Percentiles rank a stretch among this genome's conserved stretches.
Conservation (phyloP, 1,139 yeast species). For the Zygosaccharomyces pseudobailii region DNA sequence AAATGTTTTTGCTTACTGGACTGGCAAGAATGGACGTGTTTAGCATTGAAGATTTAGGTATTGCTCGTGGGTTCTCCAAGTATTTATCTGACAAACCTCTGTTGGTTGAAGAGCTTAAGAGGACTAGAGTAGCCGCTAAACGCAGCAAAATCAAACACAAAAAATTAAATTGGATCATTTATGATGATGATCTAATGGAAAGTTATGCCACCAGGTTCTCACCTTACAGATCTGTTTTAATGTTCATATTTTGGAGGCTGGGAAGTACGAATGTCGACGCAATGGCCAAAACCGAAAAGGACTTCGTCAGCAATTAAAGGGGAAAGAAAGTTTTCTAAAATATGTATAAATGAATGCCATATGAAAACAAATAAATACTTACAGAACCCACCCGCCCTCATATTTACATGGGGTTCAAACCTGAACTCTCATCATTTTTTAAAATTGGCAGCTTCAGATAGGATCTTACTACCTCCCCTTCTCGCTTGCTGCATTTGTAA, state of each 20-base stretch:
- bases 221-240: slow-evolving; percentile 67
- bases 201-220: slow-evolving; percentile 52
- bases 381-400: neutral
- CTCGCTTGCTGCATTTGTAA: slow-evolving; percentile 31
- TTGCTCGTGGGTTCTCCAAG: slow-evolving; percentile 71
- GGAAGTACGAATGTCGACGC: slow-evolving; percentile 56
- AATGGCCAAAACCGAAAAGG: slow-evolving; percentile 30
- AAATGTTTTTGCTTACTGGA: slow-evolving; percentile 77
- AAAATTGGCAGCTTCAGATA: slow-evolving; percentile 35
- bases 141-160: slow-evolving; percentile 38
- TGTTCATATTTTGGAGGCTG: slow-evolving; percentile 72
- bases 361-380: neutral
- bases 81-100: slow-evolving; percentile 58
- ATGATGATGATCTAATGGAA: slow-evolving; percentile 55
- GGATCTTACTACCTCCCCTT: slow-evolving; percentile 30
- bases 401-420: slow-evolving; percentile 5
- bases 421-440: slow-evolving; percentile 26
- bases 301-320: slow-evolving; percentile 16
- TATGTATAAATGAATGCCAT: neutral
- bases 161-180: slow-evolving; percentile 50
- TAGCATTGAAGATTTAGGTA: slow-evolving; percentile 76
- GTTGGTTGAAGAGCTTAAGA: slow-evolving; percentile 41
- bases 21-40: slow-evolving; percentile 63
- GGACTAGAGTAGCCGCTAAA: slow-evolving; percentile 30
- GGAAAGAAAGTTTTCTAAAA: neutral